A percentile compares a stretch with the other conserved stretches of the same genome.
Evolutionary conservation across 306 rosid species (phyloP).

Genomic region (Arachis stenosperma): DNA sequence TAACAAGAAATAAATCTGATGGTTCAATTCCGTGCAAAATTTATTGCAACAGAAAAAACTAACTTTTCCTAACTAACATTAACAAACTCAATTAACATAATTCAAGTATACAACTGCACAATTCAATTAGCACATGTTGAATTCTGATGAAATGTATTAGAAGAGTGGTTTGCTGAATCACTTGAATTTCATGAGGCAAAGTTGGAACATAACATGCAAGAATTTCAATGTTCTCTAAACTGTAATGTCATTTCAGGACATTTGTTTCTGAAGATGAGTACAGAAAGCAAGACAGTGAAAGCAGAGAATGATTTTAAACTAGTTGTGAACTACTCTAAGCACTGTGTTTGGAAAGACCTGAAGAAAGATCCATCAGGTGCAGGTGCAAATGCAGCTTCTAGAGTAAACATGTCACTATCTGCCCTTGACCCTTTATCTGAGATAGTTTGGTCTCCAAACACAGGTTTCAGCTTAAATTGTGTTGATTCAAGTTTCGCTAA

Average conservation of each 20-base stretch:
- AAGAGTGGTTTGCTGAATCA: not conserved
- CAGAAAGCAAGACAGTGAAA: constrained; percentile 52
- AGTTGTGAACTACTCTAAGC: constrained; percentile 47
- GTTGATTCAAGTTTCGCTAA: constrained; percentile 56
- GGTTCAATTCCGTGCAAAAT: no score
- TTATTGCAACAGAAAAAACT: no score
- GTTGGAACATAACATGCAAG: not conserved
- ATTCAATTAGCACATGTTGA: no score
- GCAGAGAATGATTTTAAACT: constrained; percentile 62
- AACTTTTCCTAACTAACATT: no score
- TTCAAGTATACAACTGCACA: no score
- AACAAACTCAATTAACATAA: no score
- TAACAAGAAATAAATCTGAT: not conserved
- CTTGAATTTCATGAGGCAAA: not conserved
- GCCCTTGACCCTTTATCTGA: constrained; percentile 71
- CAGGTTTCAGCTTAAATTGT: constrained; percentile 68
- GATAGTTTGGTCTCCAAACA: constrained; percentile 87
- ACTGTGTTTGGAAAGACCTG: constrained; percentile 42
- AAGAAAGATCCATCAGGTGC: constrained; percentile 63
- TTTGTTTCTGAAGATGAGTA: constrained; percentile 53
- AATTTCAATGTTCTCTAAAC: not conserved
- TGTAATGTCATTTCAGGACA: constrained; percentile 50
- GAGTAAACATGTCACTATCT: constrained; percentile 53
- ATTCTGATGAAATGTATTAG: no score
- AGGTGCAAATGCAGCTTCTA: constrained; percentile 96